These are phyloP conservation scores for Peniophora sp. DNA, from an alignment of 1,284 basidiomycete genomes.

Conservation along the genomic window DNA sequence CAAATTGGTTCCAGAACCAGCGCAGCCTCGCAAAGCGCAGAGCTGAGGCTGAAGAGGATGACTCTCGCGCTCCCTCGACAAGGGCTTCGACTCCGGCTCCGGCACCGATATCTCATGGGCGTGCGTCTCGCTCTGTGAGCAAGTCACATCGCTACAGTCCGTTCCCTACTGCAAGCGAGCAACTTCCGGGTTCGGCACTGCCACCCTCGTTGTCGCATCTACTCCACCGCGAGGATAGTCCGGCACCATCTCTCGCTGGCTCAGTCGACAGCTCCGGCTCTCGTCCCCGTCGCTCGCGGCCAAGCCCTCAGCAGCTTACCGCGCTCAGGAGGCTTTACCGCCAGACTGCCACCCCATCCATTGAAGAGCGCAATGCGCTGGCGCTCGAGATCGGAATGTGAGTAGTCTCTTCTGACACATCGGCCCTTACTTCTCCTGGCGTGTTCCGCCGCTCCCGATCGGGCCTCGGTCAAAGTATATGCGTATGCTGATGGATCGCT, in stretches of 20 bases:
- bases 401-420: constrained; percentile 18
- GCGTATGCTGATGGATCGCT: neutral
- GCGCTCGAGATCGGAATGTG: constrained; percentile 62
- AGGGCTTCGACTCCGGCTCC: constrained; percentile 1
- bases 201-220: constrained; percentile 11
- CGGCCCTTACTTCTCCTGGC: neutral
- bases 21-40: constrained; percentile 65
- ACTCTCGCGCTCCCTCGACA: constrained; percentile 12
- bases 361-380: constrained; percentile 65
- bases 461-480: neutral
- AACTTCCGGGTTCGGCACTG: constrained; percentile 12
- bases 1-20: constrained; percentile 81
- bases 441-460: neutral
- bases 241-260: constrained; percentile 20
- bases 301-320: constrained; percentile 67
- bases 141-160: constrained; percentile 14
- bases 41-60: constrained; percentile 35
- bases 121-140: constrained; percentile 11
- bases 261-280: constrained; percentile 20
- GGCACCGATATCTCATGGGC: constrained; percentile 6
- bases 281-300: constrained; percentile 52
- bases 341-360: constrained; percentile 66
- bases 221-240: constrained; percentile 8
- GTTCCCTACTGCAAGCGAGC: constrained; percentile 20
- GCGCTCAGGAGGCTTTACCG: constrained; percentile 61